Conservation (phyloP, 768 basidiomycete species). For the Boletus edulis region DNA sequence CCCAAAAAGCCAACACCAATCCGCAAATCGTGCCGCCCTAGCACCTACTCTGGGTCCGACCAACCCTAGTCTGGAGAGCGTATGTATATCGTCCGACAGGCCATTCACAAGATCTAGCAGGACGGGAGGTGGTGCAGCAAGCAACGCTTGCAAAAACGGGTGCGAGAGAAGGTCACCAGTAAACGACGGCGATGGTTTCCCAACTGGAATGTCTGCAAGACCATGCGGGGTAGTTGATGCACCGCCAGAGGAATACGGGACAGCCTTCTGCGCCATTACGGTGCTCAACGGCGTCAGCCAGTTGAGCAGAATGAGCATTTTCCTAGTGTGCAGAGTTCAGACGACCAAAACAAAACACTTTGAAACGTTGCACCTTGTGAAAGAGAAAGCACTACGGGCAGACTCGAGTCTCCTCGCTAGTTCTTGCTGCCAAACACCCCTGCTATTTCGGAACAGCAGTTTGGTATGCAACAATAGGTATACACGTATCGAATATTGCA, state of each 20-base stretch:
- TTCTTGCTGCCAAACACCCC: constrained; percentile 50
- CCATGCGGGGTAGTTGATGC: constrained; percentile 25
- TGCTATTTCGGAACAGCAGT: constrained; percentile 44
- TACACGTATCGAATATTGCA: constrained; percentile 79
- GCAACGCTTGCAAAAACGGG: constrained; percentile 69
- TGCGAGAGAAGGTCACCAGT: constrained; percentile 35
- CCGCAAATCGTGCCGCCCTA: constrained; percentile 69
- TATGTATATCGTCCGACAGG: constrained; percentile 74
- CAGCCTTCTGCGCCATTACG: constrained; percentile 67
- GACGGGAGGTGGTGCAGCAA: constrained; percentile 81
- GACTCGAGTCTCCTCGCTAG: constrained; percentile 59
- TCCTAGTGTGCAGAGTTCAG: constrained; percentile 43
- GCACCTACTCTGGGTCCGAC: constrained; percentile 62
- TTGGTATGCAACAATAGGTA: constrained; percentile 70
- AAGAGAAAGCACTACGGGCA: constrained; percentile 58
- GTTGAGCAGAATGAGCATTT: constrained; percentile 78
- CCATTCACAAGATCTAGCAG: constrained; percentile 75
- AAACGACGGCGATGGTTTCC: constrained; percentile 3
- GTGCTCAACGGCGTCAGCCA: constrained; percentile 76
- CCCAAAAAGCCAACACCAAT: constrained; percentile 85
- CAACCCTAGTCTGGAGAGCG: constrained; percentile 70
- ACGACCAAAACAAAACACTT: not conserved
- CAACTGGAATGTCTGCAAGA: constrained; percentile 12
- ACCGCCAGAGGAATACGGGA: constrained; percentile 50
- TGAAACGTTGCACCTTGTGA: constrained; percentile 56